Evolutionary conservation across 2,329 filamentous ascomycete species (phyloP).

Genomic region (Escovopsis weberi): DNA sequence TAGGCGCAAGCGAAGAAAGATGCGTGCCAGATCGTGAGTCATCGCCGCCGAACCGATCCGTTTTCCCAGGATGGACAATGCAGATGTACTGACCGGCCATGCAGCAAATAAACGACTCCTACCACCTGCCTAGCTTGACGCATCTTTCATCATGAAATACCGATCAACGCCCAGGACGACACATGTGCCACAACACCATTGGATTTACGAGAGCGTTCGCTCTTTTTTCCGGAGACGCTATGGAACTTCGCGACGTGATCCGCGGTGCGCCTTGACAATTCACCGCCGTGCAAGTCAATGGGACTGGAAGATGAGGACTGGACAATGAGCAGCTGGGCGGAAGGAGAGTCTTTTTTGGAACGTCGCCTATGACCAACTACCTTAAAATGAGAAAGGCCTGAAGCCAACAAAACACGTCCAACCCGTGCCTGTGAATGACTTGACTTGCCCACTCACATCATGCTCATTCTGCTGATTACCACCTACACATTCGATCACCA

Average conservation of each 20-base stretch:
- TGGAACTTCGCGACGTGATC: conserved; percentile 1
- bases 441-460: too few relatives aligned
- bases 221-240: not conserved
- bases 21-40: conserved; percentile 87
- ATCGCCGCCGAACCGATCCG: not conserved
- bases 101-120: conserved; percentile 55
- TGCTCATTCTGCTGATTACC: too few relatives aligned
- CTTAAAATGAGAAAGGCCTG: too few relatives aligned
- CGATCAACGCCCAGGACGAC: conserved; percentile 15
- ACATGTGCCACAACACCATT: conserved; percentile 10
- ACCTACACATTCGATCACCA: too few relatives aligned
- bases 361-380: conserved; percentile 4
- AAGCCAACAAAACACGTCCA: too few relatives aligned
- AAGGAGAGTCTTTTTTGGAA: conserved; percentile 4
- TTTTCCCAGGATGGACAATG: too few relatives aligned
- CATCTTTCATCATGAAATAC: conserved; percentile 28
- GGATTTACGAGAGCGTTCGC: not conserved
- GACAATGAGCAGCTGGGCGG: conserved; percentile 19
- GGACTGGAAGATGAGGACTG: conserved; percentile 18
- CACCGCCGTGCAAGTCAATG: conserved; percentile 9
- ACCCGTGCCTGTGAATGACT: too few relatives aligned
- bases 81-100: conserved; percentile 17
- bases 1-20: conserved; percentile 99
- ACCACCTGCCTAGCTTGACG: conserved; percentile 38
- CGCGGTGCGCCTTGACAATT: conserved; percentile 4